Conservation (phyloP, 2,329 filamentous ascomycete genomes). For the Phialocephala sp. region DNA sequence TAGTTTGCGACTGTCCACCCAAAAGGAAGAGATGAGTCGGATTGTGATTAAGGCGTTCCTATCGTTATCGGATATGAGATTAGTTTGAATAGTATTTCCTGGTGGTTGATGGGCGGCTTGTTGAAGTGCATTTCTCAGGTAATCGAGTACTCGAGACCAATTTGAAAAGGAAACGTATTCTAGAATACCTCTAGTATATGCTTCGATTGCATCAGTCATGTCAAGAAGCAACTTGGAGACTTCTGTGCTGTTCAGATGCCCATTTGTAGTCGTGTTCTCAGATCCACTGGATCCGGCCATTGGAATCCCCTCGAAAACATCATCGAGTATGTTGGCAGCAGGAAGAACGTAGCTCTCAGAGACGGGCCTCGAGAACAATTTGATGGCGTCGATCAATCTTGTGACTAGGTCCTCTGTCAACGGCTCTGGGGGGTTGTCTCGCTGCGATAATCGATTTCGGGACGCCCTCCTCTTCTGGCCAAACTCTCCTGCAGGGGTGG, state of each 20-base stretch:
- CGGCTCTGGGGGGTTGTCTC: constrained; percentile 36
- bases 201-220: constrained; percentile 55
- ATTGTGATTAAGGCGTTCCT: constrained; percentile 57
- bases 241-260: constrained; percentile 37
- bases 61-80: constrained; percentile 39
- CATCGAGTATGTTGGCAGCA: constrained; percentile 62
- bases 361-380: constrained; percentile 62
- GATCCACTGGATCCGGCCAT: constrained; percentile 42
- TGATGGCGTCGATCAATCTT: constrained; percentile 61
- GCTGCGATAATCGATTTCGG: constrained; percentile 34
- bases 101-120: constrained; percentile 38
- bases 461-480: constrained; percentile 36
- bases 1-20: constrained; percentile 67
- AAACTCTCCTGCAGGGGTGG: constrained; percentile 11
- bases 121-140: constrained; percentile 53
- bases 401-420: constrained; percentile 58
- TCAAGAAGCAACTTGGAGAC: constrained; percentile 39
- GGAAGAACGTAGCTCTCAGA: constrained; percentile 63
- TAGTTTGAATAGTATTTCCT: constrained; percentile 35
- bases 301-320: constrained; percentile 41
- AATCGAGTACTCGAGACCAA: constrained; percentile 65
- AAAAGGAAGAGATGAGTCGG: constrained; percentile 65
- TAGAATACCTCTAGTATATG: constrained; percentile 59
- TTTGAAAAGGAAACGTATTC: constrained; percentile 70
- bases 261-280: constrained; percentile 37